Base-by-base conservation (phyloP, 2,329 filamentous ascomycete genomes). In the Periconia digitata region DNA sequence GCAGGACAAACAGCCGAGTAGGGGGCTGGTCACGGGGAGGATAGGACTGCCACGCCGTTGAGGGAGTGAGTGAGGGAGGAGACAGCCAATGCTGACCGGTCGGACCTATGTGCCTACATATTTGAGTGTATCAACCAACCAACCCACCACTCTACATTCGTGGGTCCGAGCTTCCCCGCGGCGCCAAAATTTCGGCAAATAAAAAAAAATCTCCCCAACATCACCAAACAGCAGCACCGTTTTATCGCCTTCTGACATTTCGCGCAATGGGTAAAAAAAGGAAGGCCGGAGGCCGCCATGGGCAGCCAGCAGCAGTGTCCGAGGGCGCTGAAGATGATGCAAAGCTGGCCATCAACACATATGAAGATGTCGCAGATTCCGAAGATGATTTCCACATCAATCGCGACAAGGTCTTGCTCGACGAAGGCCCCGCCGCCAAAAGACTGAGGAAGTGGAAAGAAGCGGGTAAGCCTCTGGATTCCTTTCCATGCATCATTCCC, bases 371-470 rank as follows among this genome's bases (percentile, higher is more conserved):
- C 60, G 90, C 92, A 56, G 87, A 96, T 69, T 95, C 91, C 1
- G 90, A 96, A 70, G 94, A 99, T 71, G 90, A 96, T 68, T 95
- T 96, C 70, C 90, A 92, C 63, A 78, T 92, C 50, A 87, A 92
- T 55, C 84, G 88, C 56, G 94, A 99, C 72, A 87, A 89, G 66
- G 85, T 99, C 54, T 73, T 92, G 63, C 80, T 99, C 32, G 90
- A 95, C 23, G 90, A 96, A 58, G 87, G 81, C 27, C 89, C 87
- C 13, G 82, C 84, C 34, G 85, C 85, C 23, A 96, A 96, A 76
- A 85, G 89, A 56, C 80, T 85, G 63, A 84, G 86, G 61, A 87
- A 85, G 59, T 73, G 80, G 49, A 78, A 85, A 48, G 86, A 92
- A 64, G 83, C 94, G 52, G 81, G 82, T 80, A 52, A 44, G 59